Evolutionary conservation across 2,329 filamentous ascomycete genomes (phyloP), one percentile per base, ranked within the genome.

Genomic region (Exophiala oligosperma): DNA sequence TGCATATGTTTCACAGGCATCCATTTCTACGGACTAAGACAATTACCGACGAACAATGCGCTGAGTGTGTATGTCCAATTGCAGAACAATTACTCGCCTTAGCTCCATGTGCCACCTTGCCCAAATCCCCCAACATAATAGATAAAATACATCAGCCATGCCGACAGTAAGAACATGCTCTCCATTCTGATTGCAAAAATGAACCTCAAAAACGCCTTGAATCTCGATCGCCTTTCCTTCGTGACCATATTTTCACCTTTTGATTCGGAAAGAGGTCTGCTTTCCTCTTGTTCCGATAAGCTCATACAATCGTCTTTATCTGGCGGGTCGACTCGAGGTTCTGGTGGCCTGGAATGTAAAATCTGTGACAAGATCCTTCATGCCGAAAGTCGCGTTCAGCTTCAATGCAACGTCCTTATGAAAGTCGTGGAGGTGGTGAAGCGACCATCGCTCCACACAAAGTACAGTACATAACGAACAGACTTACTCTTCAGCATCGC

Each of bases 401-500:
- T 59, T 62, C 28, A 46, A 49, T 40, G 29, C 29, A 35, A 35
- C 29, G 29, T 8, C 29, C 29, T 8, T 35, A 2, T 35, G 29
- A 35, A 35, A 2, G 29, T 35, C 29, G 29, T 35, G 29, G 29
- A 35, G 29, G 29, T 35, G 29, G 11, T 11, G 29, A 35, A 8
- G 29, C 32, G 6, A 3, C 49, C 37, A 40, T 40, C 40, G 21
- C 35, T n/a, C 24, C 37, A 38, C 12, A 52, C 17, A 24, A 26
- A 9, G 38, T 41, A 24, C 21, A 35, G 32, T 43, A 52, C 49
- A 54, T 50, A 32, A 40, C 48, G 35, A 46, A 40, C 29, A 35
- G 52, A 60, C 61, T 63, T 63, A 61, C 61, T 63, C 61, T 60
- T 63, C 61, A 29, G 29, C 55, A 49, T 56, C 57, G 55, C 61